Percentiles rank a stretch among this genome's conserved stretches.
Conservation (phyloP, 1,284 basidiomycete species). For the Sporisorium reilianum region DNA sequence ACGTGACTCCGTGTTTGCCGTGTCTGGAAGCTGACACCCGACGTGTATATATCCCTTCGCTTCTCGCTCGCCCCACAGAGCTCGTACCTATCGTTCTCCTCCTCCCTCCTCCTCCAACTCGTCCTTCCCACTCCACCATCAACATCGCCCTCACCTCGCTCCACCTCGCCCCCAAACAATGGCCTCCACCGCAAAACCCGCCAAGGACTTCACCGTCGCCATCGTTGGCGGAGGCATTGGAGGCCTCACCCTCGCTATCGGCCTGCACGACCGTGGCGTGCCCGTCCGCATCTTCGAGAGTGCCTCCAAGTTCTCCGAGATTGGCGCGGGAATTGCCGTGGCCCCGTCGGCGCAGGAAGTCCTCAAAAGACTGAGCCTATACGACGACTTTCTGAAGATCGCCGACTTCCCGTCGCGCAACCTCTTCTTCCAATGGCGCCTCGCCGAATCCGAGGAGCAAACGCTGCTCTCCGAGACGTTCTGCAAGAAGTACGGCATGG, state of each 20-base stretch:
- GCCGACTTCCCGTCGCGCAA: slow-evolving; percentile 44
- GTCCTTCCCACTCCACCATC: neutral
- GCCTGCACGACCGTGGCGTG: slow-evolving; percentile 26
- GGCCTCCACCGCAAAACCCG: slow-evolving; percentile 1
- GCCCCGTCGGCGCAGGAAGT: slow-evolving; percentile 36
- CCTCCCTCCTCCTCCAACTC: neutral
- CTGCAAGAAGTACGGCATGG: slow-evolving; percentile 48
- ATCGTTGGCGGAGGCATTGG: slow-evolving; percentile 55
- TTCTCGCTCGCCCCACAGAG: neutral
- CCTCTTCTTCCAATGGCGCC: slow-evolving; percentile 55
- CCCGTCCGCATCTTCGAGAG: slow-evolving; percentile 47
- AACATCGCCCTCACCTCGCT: neutral
- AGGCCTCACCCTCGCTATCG: slow-evolving; percentile 50
- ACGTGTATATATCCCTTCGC: neutral
- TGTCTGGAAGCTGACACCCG: too few species aligned
- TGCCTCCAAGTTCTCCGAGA: slow-evolving; percentile 43
- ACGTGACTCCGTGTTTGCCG: too few species aligned
- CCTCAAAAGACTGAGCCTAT: slow-evolving; percentile 31
- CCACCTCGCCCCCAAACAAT: neutral
- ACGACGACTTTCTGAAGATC: slow-evolving; percentile 37
- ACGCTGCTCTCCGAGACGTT: slow-evolving; percentile 37
- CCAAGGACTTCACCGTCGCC: slow-evolving; percentile 47
- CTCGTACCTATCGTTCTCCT: too few species aligned
- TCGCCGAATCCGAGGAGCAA: slow-evolving; percentile 35
- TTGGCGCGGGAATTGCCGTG: slow-evolving; percentile 50